Evolutionary conservation across 805 yeast genomes (phyloP).

Genomic region (Alloascoidea africana): DNA sequence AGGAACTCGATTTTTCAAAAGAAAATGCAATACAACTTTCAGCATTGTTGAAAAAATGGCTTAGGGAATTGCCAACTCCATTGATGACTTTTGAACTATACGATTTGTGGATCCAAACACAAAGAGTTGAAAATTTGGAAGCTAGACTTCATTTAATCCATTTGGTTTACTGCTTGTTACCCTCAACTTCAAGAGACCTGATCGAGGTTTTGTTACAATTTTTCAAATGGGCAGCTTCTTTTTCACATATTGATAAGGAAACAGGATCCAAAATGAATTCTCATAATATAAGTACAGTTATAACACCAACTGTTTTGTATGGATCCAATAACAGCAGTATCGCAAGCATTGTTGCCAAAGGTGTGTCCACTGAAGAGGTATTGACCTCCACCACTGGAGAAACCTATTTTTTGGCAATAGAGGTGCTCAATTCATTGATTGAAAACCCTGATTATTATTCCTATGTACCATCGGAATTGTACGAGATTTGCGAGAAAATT

Average conservation of each 20-base stretch:
- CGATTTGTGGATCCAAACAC: slow-evolving; percentile 64
- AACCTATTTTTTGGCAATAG: slow-evolving; percentile 71
- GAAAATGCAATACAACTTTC: slow-evolving; percentile 89
- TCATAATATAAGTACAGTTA: slow-evolving; percentile 24
- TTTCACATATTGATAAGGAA: neutral
- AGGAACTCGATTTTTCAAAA: slow-evolving; percentile 49
- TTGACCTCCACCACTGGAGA: neutral
- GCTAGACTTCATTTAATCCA: neutral
- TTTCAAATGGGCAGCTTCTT: neutral
- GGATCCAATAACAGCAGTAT: slow-evolving; percentile 11
- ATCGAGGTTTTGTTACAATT: neutral
- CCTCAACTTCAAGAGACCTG: neutral
- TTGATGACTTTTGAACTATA: slow-evolving; percentile 62
- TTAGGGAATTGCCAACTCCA: slow-evolving; percentile 89
- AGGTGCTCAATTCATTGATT: slow-evolving; percentile 73
- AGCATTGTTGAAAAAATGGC: slow-evolving; percentile 79
- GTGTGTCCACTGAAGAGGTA: too few relatives aligned
- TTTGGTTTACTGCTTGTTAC: slow-evolving; percentile 1
- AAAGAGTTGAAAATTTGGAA: slow-evolving; percentile 13
- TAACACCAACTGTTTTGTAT: slow-evolving; percentile 82
- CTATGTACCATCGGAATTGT: slow-evolving; percentile 54
- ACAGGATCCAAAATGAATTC: neutral
- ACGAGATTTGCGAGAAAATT: slow-evolving; percentile 31
- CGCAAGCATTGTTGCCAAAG: slow-evolving; percentile 8
- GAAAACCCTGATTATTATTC: slow-evolving; percentile 69